phyloP scores from a whole-genome alignment of 768 basidiomycete genomes.

The Naganishia onofrii region DNA sequence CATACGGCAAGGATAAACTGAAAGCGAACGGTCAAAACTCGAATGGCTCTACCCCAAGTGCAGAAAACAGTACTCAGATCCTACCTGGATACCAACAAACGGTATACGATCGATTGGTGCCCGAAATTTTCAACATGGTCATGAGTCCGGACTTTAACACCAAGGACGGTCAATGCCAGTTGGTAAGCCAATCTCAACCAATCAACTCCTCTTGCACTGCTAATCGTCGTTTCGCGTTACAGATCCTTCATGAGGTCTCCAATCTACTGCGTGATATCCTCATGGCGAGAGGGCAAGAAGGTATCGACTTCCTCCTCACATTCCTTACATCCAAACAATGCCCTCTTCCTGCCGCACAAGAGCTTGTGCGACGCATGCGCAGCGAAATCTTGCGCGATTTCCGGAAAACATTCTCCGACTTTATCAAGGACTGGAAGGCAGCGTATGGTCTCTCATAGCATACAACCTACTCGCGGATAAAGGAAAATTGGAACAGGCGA shows the following conservation, averaged over 20 bases:
- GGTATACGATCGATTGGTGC: constrained; percentile 80
- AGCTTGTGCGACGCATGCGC: constrained; percentile 58
- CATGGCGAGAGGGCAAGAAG: constrained; percentile 75
- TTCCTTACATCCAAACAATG: constrained; percentile 87
- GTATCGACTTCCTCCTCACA: constrained; percentile 73
- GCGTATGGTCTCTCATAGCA: constrained; percentile 1
- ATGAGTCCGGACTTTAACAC: constrained; percentile 76
- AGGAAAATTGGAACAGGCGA: not conserved
- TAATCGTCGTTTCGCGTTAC: not conserved
- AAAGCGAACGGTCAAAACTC: constrained; percentile 52
- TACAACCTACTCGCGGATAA: too few species aligned
- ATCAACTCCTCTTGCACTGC: not conserved
- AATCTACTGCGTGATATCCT: constrained; percentile 75
- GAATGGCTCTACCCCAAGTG: constrained; percentile 39
- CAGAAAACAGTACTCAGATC: constrained; percentile 46
- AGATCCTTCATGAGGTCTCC: constrained; percentile 89
- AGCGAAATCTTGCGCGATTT: constrained; percentile 50
- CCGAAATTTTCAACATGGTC: constrained; percentile 75
- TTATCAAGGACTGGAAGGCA: constrained; percentile 47
- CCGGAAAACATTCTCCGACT: constrained; percentile 50
- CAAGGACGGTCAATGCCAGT: constrained; percentile 80
- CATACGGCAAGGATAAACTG: constrained; percentile 20
- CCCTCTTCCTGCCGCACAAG: constrained; percentile 71
- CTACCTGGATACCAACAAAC: constrained; percentile 90
- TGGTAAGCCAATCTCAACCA: constrained; percentile 61